Percentiles rank a stretch among this genome's conserved stretches.
Conservation (phyloP, 2,329 filamentous ascomycete genomes). For the Sporothrix variecibatus region DNA sequence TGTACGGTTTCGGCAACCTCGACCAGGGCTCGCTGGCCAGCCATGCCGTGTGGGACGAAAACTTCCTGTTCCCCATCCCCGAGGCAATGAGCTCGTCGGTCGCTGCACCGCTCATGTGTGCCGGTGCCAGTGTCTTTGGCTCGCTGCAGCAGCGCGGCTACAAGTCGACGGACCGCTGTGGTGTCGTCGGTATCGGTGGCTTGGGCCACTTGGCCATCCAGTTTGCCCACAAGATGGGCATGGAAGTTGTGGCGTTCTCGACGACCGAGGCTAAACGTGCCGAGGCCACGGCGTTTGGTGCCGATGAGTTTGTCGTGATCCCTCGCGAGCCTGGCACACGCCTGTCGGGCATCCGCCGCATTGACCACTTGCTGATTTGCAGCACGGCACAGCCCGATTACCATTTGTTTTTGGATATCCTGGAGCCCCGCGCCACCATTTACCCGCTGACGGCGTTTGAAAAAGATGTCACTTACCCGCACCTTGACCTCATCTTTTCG, state of each 20-base stretch:
- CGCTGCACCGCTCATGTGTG: constrained; percentile 46
- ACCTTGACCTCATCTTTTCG: constrained; percentile 59
- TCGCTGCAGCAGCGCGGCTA: constrained; percentile 36
- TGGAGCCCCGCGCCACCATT: constrained; percentile 44
- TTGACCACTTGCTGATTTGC: constrained; percentile 34
- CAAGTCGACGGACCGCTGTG: constrained; percentile 37
- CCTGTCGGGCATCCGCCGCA: constrained; percentile 56
- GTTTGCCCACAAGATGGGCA: constrained; percentile 49
- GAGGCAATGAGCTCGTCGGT: constrained; percentile 36
- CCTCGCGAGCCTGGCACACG: constrained; percentile 43
- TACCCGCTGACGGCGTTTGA: constrained; percentile 46
- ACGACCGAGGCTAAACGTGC: constrained; percentile 24
- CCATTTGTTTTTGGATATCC: constrained; percentile 49
- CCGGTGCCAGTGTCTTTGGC: constrained; percentile 46
- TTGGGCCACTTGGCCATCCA: constrained; percentile 65
- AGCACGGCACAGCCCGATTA: constrained; percentile 22
- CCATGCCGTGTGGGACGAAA: constrained; percentile 42
- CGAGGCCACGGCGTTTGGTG: constrained; percentile 27
- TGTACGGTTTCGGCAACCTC: constrained; percentile 46
- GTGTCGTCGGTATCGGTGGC: constrained; percentile 53
- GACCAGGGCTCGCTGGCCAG: constrained; percentile 52
- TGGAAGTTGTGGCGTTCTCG: constrained; percentile 28
- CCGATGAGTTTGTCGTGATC: constrained; percentile 29
- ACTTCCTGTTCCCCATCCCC: constrained; percentile 41
- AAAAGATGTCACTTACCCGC: constrained; percentile 11